Evolutionary conservation across 805 yeast genomes (phyloP).

Genomic region (Cyberlindnera suaveolens): DNA sequence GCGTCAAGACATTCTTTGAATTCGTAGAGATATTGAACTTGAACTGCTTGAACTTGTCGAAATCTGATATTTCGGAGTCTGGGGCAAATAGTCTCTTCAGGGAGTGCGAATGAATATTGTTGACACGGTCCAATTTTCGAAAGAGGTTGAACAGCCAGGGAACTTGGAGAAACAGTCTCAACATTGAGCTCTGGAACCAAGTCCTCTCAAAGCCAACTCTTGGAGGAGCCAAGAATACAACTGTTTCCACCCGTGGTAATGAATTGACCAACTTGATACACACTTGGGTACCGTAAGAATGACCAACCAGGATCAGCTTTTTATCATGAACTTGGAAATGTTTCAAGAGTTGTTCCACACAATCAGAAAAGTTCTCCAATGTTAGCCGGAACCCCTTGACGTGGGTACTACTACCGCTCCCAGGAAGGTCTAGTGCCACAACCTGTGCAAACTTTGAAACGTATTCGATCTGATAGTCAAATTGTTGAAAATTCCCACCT

Average conservation of each 20-base stretch:
- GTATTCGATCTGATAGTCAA: conserved; percentile 58
- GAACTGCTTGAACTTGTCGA: conserved; percentile 21
- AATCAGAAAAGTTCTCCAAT: conserved; percentile 13
- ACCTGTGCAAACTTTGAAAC: conserved; percentile 55
- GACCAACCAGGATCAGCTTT: conserved; percentile 48
- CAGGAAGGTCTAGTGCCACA: conserved; percentile 77
- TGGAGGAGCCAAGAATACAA: conserved; percentile 45
- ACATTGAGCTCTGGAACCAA: conserved; percentile 1
- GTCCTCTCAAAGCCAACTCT: conserved; percentile 13
- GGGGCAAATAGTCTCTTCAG: conserved; percentile 14
- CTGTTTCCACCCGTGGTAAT: conserved; percentile 6
- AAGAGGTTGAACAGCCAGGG: conserved; percentile 17
- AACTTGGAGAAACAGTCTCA: conserved; percentile 1
- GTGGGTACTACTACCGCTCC: conserved; percentile 51
- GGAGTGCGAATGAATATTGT: conserved; percentile 18
- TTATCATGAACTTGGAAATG: conserved; percentile 2
- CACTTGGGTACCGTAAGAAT: conserved; percentile 67
- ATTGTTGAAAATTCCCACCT: conserved; percentile 87
- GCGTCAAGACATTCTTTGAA: conserved; percentile 17
- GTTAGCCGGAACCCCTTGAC: conserved; percentile 8
- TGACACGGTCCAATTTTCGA: conserved; percentile 21
- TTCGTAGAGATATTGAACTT: conserved; percentile 21
- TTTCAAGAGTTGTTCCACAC: conserved; percentile 8
- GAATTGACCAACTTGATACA: conserved; percentile 33
- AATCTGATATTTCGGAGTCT: conserved; percentile 9